Evolutionary conservation across 371 early-diverging fungal species (phyloP), one percentile per base, ranked within the genome.

Genomic region (Haplosporangium sp.): DNA sequence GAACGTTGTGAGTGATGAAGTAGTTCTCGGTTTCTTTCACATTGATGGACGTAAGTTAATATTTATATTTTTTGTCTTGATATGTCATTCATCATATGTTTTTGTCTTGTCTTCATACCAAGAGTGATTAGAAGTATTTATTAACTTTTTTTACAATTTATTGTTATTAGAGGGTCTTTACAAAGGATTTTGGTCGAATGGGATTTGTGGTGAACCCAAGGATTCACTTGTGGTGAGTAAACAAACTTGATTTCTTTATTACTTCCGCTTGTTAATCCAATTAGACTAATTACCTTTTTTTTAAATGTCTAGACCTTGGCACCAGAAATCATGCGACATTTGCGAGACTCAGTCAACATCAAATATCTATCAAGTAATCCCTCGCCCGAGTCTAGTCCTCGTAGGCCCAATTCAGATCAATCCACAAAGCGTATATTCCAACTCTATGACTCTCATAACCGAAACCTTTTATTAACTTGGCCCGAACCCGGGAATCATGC

Each of bases 11-110:
- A 86, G 88, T 37, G 82, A 90, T 58, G 77, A 86, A 19, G 77
- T 87, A 19, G 83, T 89, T 8, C 83, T 90, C 4, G 85, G 85
- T 2, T 89, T 88, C 66, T 90, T 89, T 69, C 89, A 90, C 62
- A 83, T 81, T 45, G 81, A 83, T 73, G 77, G 72, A 45, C 77
- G 83, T 84, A 79, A 82, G 72, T 70, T 15, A 1, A n/a, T n/a
- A 6, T 45, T 27, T 27, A 1, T 27, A 27, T 27, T 27, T 27
- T 27, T 27, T 27, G 27, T 27, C 27, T 27, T 27, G 27, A 27
- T 27, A 27, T 27, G 27, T 27, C 27, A 27, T 27, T 27, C 27
- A 27, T 27, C 27, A 27, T 27, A 27, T 27, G 27, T 27, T 27
- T 27, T 27, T 27, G 27, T 27, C 27, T 27, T 27, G 27, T 27